Base-by-base conservation (phyloP, 768 basidiomycete species). In the Gautieria morchelliformis region DNA sequence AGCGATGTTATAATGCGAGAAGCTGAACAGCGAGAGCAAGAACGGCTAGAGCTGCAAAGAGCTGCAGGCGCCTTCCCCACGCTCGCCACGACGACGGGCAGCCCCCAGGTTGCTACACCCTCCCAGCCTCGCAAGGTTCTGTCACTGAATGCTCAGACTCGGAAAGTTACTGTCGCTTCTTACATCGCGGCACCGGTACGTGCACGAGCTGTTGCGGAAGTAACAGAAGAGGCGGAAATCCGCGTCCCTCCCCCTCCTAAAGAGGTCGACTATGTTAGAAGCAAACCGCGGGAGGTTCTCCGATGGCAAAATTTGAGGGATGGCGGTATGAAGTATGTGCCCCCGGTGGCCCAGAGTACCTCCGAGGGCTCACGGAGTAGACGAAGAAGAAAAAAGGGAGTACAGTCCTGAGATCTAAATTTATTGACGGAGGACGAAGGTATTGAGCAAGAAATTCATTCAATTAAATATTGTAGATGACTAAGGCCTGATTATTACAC, bases 1-100 rank as follows among this genome's bases (percentile, higher is more conserved):
- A 63, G 65, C 1, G 70, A 71, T 9, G 77, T 75, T 0, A 59
- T 79, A 4, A 68, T 71, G 0, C 72, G 66, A 59, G 84, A 87
- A 63, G 75, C 75, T 9, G 71, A 69, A n/a, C 77, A 73, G 5
- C 72, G 75, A 3, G 71, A 76, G 56, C 75, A 70, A 32, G 76
- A 68, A 15, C 66, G 73, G 2, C 74, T 79, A 24, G 78, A 79
- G 57, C 79, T 77, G 0, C 71, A 76, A 6, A 68, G 68, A 8
- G 78, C 78, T 0, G 78, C 71, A 24, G 84, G 85, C 3, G 82
- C 80, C 0, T 88, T 88, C 64, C 85, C 85, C 19, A 70, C 73
- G 14, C 75, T 88, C 27, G 59, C 67, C 2, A 69, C 53, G 7
- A 24, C 55, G 7, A 33, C 63, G 14, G 45, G 60, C 5, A 63